Evolutionary conservation across 169 alveolate genomes (phyloP), one percentile per base, ranked within the genome.

Genomic region (Theileria luwenshuni): DNA sequence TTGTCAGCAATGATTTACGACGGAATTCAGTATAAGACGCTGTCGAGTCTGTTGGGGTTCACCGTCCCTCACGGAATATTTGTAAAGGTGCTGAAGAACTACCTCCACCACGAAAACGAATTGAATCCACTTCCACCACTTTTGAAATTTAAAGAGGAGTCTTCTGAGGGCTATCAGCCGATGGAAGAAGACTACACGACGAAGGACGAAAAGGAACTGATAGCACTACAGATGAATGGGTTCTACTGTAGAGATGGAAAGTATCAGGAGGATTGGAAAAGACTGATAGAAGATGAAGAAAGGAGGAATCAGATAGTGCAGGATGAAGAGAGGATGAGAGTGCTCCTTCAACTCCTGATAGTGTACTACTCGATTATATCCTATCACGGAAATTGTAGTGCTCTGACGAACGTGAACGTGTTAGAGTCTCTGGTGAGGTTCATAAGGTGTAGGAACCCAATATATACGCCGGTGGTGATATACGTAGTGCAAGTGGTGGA

Each of bases 401-500:
- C 89, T 3, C 58, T 81, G 62, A 65, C 85, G 45, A 65, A 49
- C 41, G 47, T 77, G 5, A 54, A 67, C 8, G 85, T 81, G 12
- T 62, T 89, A 23, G 89, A 89, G 69, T 54, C 48, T 12, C 68
- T 85, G 30, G 92, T 86, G 43, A 5, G 65, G 13, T 89, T 83
- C 73, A 52, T 83, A 43, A 64, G 83, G 77, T 76, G 68, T 47
- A 61, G 92, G 41, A 77, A 85, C 64, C 88, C 94, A n/a, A 60
- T 64, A 30, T 85, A 80, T 32, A 27, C 86, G 30, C 91, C 91
- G 21, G 90, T 85, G 38, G 83, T 85, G 21, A 83, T 83, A 42
- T 76, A 85, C 74, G 68, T 89, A 52, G 85, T 89, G 41, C 90
- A 86, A 54, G 85, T 85, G 7, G 51, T 89, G 65, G 94, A 89